These are phyloP conservation scores for Kodamaea nitidulidarum DNA, from an alignment of 805 yeast species.

Conservation along the genomic window DNA sequence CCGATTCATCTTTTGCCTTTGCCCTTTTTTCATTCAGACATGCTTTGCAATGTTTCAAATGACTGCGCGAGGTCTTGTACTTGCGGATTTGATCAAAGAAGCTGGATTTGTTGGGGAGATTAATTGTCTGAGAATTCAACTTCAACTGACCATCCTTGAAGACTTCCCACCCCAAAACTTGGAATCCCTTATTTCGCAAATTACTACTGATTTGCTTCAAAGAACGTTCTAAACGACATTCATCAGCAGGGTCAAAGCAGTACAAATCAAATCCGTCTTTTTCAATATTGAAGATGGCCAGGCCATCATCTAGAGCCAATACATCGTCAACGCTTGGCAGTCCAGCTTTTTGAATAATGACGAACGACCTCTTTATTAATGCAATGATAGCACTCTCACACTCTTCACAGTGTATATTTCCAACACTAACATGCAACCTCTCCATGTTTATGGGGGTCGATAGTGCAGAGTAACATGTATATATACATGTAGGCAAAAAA, in stretches of 20 bases:
- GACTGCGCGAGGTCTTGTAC: constrained; percentile 23
- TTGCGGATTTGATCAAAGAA: constrained; percentile 15
- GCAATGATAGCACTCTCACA: constrained; percentile 41
- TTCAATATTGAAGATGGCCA: constrained; percentile 16
- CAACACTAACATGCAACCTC: constrained; percentile 22
- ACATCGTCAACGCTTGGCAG: constrained; percentile 12
- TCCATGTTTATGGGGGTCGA: constrained; percentile 15
- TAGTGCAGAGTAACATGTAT: background rate
- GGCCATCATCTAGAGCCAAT: constrained; percentile 5
- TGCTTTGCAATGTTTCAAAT: constrained; percentile 37
- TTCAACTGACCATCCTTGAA: constrained; percentile 14
- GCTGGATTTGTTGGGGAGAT: constrained; percentile 12
- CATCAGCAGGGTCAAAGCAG: constrained; percentile 12
- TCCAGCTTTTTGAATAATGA: constrained; percentile 8
- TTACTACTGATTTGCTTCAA: constrained; percentile 22
- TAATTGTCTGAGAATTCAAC: constrained; percentile 10
- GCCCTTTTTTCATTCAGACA: constrained; percentile 25
- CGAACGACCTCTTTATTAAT: constrained; percentile 21
- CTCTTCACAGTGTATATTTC: constrained; percentile 53
- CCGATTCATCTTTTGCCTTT: constrained; percentile 9
- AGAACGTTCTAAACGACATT: constrained; percentile 10
- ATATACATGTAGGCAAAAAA: constrained; percentile 5
- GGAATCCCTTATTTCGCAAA: constrained; percentile 36
- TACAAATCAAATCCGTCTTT: constrained; percentile 27
- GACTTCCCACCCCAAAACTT: constrained; percentile 33